Conservation (phyloP, 2,329 filamentous ascomycete species). For the Celoporthe dispersa region DNA sequence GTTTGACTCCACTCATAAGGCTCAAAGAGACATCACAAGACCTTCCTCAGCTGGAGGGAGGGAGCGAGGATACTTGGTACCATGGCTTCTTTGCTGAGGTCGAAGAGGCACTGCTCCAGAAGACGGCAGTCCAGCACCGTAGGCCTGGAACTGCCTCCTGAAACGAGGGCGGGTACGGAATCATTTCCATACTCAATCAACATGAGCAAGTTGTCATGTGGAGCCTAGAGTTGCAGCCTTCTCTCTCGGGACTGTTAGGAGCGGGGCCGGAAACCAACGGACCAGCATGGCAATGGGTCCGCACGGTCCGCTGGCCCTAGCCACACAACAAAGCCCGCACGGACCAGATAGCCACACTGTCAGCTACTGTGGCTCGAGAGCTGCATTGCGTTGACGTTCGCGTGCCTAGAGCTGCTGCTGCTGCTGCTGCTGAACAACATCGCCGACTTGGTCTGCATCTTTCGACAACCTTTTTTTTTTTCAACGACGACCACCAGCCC, state of each 20-base stretch:
- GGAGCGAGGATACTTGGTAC: neutral
- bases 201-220: slow-evolving; percentile 3
- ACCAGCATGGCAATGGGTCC: neutral
- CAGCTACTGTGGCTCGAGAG: slow-evolving; percentile 16
- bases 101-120: neutral
- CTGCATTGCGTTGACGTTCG: slow-evolving; percentile 30
- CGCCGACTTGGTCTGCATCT: slow-evolving; percentile 20
- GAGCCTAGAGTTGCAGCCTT: neutral
- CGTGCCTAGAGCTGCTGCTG: slow-evolving; percentile 27
- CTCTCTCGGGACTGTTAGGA: slow-evolving; percentile 11
- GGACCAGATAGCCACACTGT: slow-evolving; percentile 15
- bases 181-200: neutral
- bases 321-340: slow-evolving; percentile 5
- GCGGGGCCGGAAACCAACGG: slow-evolving; percentile 12
- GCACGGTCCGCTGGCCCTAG: slow-evolving; percentile 1
- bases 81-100: neutral
- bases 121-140: neutral
- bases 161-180: neutral
- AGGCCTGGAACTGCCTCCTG: neutral
- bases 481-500: slow-evolving; percentile 14
- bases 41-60: neutral
- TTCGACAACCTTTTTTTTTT: neutral
- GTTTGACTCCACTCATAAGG: neutral
- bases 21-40: slow-evolving; percentile 1
- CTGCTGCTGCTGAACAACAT: slow-evolving; percentile 18